Base-by-base conservation (phyloP, 2,329 filamentous ascomycete genomes). In the Monilinia fructicola region DNA sequence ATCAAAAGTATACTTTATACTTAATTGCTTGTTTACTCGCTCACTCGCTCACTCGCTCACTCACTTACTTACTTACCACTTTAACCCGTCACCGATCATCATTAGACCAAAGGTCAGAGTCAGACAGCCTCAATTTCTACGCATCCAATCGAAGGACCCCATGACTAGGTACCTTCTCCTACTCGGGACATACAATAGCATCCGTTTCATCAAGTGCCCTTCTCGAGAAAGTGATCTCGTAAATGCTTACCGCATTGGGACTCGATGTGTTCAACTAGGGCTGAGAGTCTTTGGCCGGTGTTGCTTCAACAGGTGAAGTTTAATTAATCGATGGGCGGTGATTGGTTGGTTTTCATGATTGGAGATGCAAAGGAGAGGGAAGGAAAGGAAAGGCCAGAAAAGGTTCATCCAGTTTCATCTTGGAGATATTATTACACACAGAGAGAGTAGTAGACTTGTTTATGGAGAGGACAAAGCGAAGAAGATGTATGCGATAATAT, bases 61-160 rank as follows among this genome's bases (percentile, higher is more conserved):
- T n/a, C n/a, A 35, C 31, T 35, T 35, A 35, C 31, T 46, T 18
- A 23, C 18, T 58, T 38, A 18, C 16, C 16, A 52, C 23, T 59
- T 26, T 12, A 59, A 31, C 21, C 55, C n/a, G 23, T 46, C 40
- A 59, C 18, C 23, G 55, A 59, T 28, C 42, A 31, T 31, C 18
- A 31, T 46, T 44, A 26, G 28, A 26, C 21, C 26, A 16, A 50
- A 23, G 38, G 53, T 65, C 63, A 42, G 63, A 52, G 31, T 35
- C 62, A 42, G 62, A 52, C 54, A 65, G 54, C 63, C 63, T 59
- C 63, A 58, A 28, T 35, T 59, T 59, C 10, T 28, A 44, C 26
- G 23, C 16, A 52, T 40, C 63, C 54, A 65, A 65, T 65, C 5
- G 28, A 18, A 46, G 23, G 63, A 35, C 35, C 42, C 46, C 54